Percentiles rank a stretch among this genome's conserved stretches.
phyloP scores from a whole-genome alignment of 345 rosid genomes.

The Ceriops tagal region DNA sequence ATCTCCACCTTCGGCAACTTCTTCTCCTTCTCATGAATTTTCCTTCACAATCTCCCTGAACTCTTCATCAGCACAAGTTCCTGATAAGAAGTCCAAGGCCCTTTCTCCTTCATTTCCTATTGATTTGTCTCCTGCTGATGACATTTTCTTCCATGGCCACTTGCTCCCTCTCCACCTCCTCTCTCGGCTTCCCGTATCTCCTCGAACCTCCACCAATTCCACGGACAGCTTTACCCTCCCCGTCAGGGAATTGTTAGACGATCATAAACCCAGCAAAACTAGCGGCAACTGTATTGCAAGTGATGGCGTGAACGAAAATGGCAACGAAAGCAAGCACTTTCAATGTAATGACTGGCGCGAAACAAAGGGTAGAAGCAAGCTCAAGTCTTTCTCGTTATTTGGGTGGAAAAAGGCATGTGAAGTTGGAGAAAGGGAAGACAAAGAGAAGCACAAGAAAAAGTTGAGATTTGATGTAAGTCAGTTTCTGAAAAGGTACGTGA shows the following conservation, averaged over 20 bases:
- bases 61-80: conserved; percentile 41
- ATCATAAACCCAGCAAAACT: conserved; percentile 13
- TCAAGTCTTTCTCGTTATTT: conserved; percentile 74
- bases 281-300: conserved; percentile 9
- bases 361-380: conserved; percentile 34
- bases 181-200: conserved; percentile 76
- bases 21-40: conserved; percentile 94
- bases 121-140: conserved; percentile 94
- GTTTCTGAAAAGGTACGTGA: conserved; percentile 51
- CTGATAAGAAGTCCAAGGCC: conserved; percentile 33
- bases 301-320: conserved; percentile 4
- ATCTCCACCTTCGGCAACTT: conserved; percentile 60
- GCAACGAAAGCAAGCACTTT: not conserved
- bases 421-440: conserved; percentile 36
- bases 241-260: conserved; percentile 36
- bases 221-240: conserved; percentile 65
- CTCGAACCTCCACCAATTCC: conserved; percentile 71
- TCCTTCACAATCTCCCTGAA: conserved; percentile 89
- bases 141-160: conserved; percentile 97
- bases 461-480: conserved; percentile 57
- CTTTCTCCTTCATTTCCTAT: conserved; percentile 46
- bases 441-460: conserved; percentile 47
- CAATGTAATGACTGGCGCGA: conserved; percentile 14
- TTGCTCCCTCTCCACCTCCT: conserved; percentile 89
- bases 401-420: conserved; percentile 57